Evolutionary conservation across 164 flowering plant genomes (phyloP).

Genomic region (Chimonanthus praecox): DNA sequence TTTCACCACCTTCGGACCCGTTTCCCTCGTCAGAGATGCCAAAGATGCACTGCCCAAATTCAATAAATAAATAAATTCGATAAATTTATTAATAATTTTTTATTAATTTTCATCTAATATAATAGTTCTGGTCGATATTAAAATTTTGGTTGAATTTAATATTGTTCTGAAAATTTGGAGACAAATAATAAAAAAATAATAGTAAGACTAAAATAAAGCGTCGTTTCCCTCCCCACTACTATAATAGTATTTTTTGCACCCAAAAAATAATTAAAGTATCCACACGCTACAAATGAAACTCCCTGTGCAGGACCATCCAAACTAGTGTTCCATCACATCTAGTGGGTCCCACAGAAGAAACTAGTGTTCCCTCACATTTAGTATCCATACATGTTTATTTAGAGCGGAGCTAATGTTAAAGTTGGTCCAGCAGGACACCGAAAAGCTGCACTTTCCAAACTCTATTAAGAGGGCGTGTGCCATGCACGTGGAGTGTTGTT

Average conservation of each 20-base stretch:
- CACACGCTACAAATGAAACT: too few species aligned
- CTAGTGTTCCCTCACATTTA: too few species aligned
- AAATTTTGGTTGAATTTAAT: neutral
- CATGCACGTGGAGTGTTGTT: too few species aligned
- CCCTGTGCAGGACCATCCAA: neutral
- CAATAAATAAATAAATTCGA: neutral
- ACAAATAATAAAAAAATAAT: too few species aligned
- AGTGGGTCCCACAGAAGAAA: neutral
- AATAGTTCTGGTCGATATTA: neutral
- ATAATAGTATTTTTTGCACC: neutral
- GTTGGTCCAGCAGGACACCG: too few species aligned
- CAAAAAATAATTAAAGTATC: too few species aligned
- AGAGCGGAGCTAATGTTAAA: too few species aligned
- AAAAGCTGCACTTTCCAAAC: too few species aligned
- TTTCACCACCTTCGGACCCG: slow-evolving; percentile 89
- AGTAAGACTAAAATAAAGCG: too few species aligned
- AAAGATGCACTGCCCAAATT: slow-evolving; percentile 64
- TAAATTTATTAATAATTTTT: too few species aligned
- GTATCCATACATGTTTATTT: too few species aligned
- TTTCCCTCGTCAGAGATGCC: slow-evolving; percentile 90
- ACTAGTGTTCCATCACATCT: neutral
- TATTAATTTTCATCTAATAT: neutral
- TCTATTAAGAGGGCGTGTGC: too few species aligned
- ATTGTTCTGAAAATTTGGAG: neutral
- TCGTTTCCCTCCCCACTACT: neutral